Evolutionary conservation across 352 stramenopile species (phyloP), one percentile per base, ranked within the genome.

Genomic region (Phytophthora constricta): DNA sequence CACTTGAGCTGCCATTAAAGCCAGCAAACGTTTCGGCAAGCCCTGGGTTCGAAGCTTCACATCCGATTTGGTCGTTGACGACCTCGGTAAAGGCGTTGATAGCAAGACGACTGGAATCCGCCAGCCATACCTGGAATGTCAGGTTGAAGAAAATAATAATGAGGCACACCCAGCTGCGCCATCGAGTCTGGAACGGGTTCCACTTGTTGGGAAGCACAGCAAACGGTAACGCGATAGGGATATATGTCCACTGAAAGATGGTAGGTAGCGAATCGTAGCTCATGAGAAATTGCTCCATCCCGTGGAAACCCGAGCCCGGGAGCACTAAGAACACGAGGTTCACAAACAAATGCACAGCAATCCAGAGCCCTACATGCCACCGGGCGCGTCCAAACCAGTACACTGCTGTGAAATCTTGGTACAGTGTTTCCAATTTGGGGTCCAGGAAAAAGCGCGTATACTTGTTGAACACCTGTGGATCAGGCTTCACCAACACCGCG

Each of bases 361-460:
- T 94, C 74, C 87, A 89, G 13, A 94, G 63, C 37, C 75, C 53
- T 11, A 96, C 77, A 55, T 93, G 84, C 72, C 78, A 90, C 22
- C 86, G 85, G 47, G 88, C 88, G 42, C 86, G 86, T 19, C 65
- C 52, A 28, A 95, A 95, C 88, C 88, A 95, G 71, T 92, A 87
- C 50, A 91, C 73, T 4, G 85, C 80, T 41, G 86, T 94, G 72
- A 93, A 96, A 72, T 93, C 82, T 57, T 96, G 88, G 61, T 96
- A 96, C 41, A 94, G 37, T 20, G 70, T 71, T 70, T 96, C 88
- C 19, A 96, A 70, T 20, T 85, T 82, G 10, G 55, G 59, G 65
- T 96, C 86, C 31, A 92, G 60, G 64, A 96, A 96, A 73, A 86
- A 92, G 3, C 84, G 70, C 19, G 86, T 93, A 62, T 91, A 92